Evolutionary conservation across 1,284 basidiomycete species (phyloP).

Genomic region (Gastroboletus turbinatus): DNA sequence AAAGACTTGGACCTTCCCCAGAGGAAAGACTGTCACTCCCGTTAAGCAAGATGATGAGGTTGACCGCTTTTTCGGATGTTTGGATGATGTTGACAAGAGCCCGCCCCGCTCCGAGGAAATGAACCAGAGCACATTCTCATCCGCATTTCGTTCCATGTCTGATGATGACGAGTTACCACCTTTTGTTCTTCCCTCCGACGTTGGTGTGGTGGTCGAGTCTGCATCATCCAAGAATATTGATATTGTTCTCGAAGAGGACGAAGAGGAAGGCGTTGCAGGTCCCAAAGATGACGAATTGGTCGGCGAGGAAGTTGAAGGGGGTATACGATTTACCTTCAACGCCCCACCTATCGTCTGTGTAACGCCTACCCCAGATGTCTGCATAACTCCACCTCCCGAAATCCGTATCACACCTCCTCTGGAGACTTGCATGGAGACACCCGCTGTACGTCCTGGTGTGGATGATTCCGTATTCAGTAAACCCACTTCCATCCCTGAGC

Average conservation of each 20-base stretch:
- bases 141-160: constrained; percentile 46
- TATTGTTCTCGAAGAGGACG: constrained; percentile 48
- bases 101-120: constrained; percentile 46
- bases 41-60: constrained; percentile 28
- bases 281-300: constrained; percentile 45
- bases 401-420: constrained; percentile 23
- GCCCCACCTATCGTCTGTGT: constrained; percentile 49
- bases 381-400: constrained; percentile 35
- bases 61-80: constrained; percentile 73
- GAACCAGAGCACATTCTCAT: constrained; percentile 57
- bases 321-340: constrained; percentile 69
- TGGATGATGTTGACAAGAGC: constrained; percentile 58
- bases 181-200: constrained; percentile 50
- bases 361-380: constrained; percentile 41
- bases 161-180: constrained; percentile 45
- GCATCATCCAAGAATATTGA: constrained; percentile 29
- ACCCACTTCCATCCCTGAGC: constrained; percentile 18
- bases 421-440: constrained; percentile 11
- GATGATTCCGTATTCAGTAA: constrained; percentile 3
- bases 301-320: constrained; percentile 53
- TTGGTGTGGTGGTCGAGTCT: constrained; percentile 48
- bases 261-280: constrained; percentile 37
- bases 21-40: constrained; percentile 29
- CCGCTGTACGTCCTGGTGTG: constrained; percentile 9
- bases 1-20: constrained; percentile 72